phyloP scores from a whole-genome alignment of 352 stramenopile species.

The Phytophthora chlamydospora region DNA sequence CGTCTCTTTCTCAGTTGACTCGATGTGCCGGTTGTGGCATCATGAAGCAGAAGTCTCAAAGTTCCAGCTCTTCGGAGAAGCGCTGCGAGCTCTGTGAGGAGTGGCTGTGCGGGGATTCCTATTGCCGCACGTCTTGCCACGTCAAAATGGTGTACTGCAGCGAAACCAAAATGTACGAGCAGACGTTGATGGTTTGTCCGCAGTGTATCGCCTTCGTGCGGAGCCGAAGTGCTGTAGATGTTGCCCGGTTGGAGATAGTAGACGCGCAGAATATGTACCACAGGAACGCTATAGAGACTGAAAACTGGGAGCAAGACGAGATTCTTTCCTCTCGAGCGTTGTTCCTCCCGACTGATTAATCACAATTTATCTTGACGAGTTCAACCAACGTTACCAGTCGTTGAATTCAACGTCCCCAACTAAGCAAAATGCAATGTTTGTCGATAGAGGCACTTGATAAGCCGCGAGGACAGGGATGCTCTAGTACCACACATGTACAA shows the following conservation, averaged over 20 bases:
- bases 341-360: not conserved
- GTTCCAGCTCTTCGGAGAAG: not conserved
- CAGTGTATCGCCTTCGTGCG: slow-evolving; percentile 1
- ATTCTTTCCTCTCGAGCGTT: too few relatives aligned
- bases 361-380: too few relatives aligned
- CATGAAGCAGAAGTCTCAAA: not conserved
- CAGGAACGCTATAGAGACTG: too few relatives aligned
- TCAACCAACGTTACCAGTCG: too few relatives aligned
- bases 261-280: not conserved
- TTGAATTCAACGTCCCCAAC: too few relatives aligned
- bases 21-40: slow-evolving; percentile 4
- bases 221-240: slow-evolving; percentile 3
- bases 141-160: slow-evolving; percentile 7
- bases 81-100: slow-evolving; percentile 9
- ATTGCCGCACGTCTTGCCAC: slow-evolving; percentile 2
- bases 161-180: slow-evolving; percentile 8
- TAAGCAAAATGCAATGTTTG: too few relatives aligned
- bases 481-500: too few relatives aligned
- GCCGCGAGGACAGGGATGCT: too few relatives aligned
- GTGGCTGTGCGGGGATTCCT: slow-evolving; percentile 4
- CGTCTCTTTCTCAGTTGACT: not conserved
- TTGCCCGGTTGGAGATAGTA: not conserved
- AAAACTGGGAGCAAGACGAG: too few relatives aligned
- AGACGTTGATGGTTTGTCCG: slow-evolving; percentile 5
- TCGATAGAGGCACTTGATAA: too few relatives aligned